Percentiles rank a stretch among this genome's conserved stretches.
Evolutionary conservation across 1,139 yeast species (phyloP).

Genomic region (Blastobotrys raffinosifermentans): DNA sequence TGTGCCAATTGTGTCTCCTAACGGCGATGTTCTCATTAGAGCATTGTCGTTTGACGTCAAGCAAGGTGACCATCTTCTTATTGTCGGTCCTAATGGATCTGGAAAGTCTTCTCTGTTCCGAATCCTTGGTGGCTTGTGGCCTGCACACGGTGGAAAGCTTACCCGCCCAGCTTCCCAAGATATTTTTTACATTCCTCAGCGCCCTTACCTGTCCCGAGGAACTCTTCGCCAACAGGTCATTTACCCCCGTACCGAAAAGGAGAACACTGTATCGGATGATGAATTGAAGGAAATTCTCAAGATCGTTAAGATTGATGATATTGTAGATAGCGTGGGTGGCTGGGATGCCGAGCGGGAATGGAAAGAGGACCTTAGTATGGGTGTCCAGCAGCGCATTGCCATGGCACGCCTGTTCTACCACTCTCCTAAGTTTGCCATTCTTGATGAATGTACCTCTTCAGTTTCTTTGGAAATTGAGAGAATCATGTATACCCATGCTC

Average conservation of each 20-base stretch:
- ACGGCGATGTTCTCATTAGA: slow-evolving; percentile 66
- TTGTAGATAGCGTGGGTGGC: slow-evolving; percentile 42
- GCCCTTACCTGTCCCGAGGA: slow-evolving; percentile 77
- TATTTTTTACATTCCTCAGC: slow-evolving; percentile 86
- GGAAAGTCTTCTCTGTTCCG: slow-evolving; percentile 91
- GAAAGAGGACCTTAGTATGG: slow-evolving; percentile 83
- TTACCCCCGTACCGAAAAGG: slow-evolving; percentile 69
- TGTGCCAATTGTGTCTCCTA: slow-evolving; percentile 80
- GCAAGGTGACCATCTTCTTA: slow-evolving; percentile 78
- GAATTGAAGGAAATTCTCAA: slow-evolving; percentile 59
- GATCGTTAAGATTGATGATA: slow-evolving; percentile 32
- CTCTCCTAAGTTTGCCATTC: slow-evolving; percentile 84
- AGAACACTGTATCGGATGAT: slow-evolving; percentile 55
- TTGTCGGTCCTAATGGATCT: slow-evolving; percentile 94
- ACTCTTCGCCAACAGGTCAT: slow-evolving; percentile 82
- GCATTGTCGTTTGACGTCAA: slow-evolving; percentile 64
- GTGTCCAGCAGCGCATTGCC: slow-evolving; percentile 90
- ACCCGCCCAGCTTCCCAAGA: slow-evolving; percentile 62
- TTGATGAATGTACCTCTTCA: slow-evolving; percentile 94
- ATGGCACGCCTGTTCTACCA: slow-evolving; percentile 92
- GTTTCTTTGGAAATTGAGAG: slow-evolving; percentile 89
- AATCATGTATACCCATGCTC: slow-evolving; percentile 82
- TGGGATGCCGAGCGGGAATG: slow-evolving; percentile 73
- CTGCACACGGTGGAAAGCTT: slow-evolving; percentile 55
- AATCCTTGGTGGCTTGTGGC: slow-evolving; percentile 92